These are phyloP conservation scores for Sporothrix brunneoviolacea DNA, from an alignment of 2,329 filamentous ascomycete genomes.

Conservation along the genomic window DNA sequence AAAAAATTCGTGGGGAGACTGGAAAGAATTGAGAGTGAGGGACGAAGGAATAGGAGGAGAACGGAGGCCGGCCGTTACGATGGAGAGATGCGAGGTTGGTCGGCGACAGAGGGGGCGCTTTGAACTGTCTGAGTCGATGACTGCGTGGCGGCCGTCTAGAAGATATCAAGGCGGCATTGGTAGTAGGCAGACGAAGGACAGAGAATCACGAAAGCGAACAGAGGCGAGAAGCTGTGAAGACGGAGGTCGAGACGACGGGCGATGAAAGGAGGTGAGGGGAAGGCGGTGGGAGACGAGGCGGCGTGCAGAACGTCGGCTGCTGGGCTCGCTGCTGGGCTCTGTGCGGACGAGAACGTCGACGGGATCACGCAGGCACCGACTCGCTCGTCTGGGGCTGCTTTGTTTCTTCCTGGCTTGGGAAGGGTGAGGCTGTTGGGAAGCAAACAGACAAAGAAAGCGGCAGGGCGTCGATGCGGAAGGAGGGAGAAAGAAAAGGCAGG, in stretches of 20 bases:
- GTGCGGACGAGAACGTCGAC: not conserved
- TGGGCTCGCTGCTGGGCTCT: not conserved
- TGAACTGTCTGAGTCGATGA: too few species aligned
- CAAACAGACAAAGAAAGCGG: not conserved
- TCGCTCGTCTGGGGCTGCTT: not conserved
- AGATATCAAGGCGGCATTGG: not conserved
- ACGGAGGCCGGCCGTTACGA: too few species aligned
- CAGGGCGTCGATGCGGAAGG: not conserved
- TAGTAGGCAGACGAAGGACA: not conserved
- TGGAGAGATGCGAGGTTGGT: too few species aligned
- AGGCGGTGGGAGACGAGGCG: not conserved
- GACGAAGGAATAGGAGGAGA: too few species aligned
- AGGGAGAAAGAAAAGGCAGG: not conserved
- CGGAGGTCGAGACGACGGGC: not conserved
- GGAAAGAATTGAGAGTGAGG: too few species aligned
- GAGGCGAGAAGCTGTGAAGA: not conserved
- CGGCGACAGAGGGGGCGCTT: too few species aligned
- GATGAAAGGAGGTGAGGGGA: not conserved
- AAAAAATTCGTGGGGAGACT: not conserved
- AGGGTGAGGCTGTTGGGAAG: conserved; percentile 6
- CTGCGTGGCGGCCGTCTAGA: not conserved
- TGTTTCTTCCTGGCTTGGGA: not conserved
- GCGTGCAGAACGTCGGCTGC: not conserved
- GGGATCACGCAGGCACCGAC: too few species aligned
- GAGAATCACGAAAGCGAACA: too few species aligned